Percentiles rank a stretch among this genome's conserved stretches.
Conservation (phyloP, 768 basidiomycete genomes). For the Ephemerocybe angulata region DNA sequence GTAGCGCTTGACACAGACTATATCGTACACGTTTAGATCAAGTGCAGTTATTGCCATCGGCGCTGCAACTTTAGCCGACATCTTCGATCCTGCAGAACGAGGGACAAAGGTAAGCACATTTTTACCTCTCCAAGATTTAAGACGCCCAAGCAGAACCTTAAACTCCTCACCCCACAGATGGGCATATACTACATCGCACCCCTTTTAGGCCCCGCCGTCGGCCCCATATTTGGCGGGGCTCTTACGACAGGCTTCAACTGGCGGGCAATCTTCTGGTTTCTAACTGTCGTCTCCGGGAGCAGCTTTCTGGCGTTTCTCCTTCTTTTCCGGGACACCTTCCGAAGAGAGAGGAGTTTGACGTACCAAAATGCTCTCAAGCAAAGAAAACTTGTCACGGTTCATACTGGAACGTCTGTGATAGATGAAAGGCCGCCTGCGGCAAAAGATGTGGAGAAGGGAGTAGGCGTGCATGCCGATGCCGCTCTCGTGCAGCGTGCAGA, state of each 20-base stretch:
- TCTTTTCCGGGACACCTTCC: constrained; percentile 80
- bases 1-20: neutral
- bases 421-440: constrained; percentile 22
- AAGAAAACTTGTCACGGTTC: too few relatives aligned
- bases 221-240: constrained; percentile 70
- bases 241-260: constrained; percentile 68
- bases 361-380: constrained; percentile 67
- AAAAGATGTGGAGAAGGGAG: constrained; percentile 15
- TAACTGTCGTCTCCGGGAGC: constrained; percentile 56
- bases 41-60: constrained; percentile 70
- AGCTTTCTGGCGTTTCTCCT: constrained; percentile 56
- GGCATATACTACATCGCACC: constrained; percentile 80
- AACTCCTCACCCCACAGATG: constrained; percentile 42
- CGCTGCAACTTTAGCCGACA: constrained; percentile 74
- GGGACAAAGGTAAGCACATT: constrained; percentile 53
- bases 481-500: too few relatives aligned
- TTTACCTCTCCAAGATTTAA: too few relatives aligned
- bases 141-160: neutral
- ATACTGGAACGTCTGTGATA: too few relatives aligned
- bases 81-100: constrained; percentile 69
- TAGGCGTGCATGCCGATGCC: too few relatives aligned
- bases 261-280: constrained; percentile 83
- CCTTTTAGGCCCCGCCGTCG: constrained; percentile 67
- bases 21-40: constrained; percentile 39
- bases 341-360: constrained; percentile 73